A percentile compares a stretch with the other conserved stretches of the same genome.
Evolutionary conservation across 192 early-diverging fungal genomes (phyloP).

Genomic region (Backusella macrospora): DNA sequence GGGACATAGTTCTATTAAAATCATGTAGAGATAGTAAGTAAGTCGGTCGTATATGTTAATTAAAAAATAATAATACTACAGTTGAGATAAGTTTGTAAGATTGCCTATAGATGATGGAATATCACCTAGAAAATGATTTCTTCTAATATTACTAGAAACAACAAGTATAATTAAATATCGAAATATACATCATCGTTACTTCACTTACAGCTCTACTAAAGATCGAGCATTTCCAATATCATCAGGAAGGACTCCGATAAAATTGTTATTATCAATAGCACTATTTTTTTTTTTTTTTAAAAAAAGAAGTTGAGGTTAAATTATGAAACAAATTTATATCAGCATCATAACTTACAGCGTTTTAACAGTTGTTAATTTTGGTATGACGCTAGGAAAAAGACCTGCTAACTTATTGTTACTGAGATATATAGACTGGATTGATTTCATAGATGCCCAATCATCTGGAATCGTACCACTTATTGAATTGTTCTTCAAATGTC

Average conservation of each 20-base stretch:
- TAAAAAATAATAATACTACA: slow-evolving; percentile 15
- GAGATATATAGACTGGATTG: slow-evolving; percentile 7
- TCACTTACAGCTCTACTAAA: slow-evolving; percentile 33
- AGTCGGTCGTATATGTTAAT: neutral
- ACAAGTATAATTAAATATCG: neutral
- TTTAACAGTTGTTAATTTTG: neutral
- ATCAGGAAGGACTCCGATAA: slow-evolving; percentile 22
- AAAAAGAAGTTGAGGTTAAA: neutral
- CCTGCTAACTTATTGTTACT: slow-evolving; percentile 30
- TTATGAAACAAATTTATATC: neutral
- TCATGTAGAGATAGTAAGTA: neutral
- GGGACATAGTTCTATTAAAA: slow-evolving; percentile 18
- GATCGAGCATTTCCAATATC: slow-evolving; percentile 22
- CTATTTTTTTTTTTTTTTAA: neutral
- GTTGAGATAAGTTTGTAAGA: slow-evolving; percentile 10
- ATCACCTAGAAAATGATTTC: slow-evolving; percentile 18
- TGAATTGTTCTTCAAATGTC: slow-evolving; percentile 40
- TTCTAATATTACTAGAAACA: slow-evolving; percentile 1
- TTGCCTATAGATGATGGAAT: slow-evolving; percentile 24
- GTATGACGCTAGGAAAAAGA: slow-evolving; percentile 4
- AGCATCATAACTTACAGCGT: slow-evolving; percentile 14
- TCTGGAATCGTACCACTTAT: slow-evolving; percentile 36
- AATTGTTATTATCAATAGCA: slow-evolving; percentile 33
- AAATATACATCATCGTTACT: neutral
- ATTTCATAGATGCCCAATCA: slow-evolving; percentile 19